These are phyloP conservation scores for Thuidium tamariscinum DNA, from an alignment of 225 moss, liverwort and hornwort species.

Conservation along the genomic window DNA sequence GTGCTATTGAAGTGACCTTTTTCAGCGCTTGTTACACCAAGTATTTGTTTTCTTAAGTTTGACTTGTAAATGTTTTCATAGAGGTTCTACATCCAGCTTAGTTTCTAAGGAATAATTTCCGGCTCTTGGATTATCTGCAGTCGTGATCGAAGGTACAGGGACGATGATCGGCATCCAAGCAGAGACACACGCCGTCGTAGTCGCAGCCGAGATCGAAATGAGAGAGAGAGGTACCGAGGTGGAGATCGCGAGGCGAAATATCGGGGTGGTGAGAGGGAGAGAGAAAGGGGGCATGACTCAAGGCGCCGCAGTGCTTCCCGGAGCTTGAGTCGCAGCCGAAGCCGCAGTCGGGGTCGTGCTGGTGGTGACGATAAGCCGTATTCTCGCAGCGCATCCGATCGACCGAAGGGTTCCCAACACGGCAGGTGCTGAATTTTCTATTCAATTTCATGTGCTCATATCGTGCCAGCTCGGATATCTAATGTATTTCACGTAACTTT, in stretches of 20 bases:
- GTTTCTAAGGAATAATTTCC: not conserved
- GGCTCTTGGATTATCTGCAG: slow-evolving; percentile 6
- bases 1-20: not conserved
- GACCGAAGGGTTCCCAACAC: slow-evolving; percentile 38
- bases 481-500: not conserved
- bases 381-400: slow-evolving; percentile 30
- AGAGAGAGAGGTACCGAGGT: slow-evolving; percentile 49
- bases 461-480: not conserved
- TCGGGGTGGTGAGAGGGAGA: slow-evolving; percentile 13
- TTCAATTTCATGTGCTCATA: not conserved
- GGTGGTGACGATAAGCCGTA: slow-evolving; percentile 34
- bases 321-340: slow-evolving; percentile 51
- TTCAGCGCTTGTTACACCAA: not conserved
- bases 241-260: slow-evolving; percentile 34
- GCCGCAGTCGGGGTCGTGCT: slow-evolving; percentile 48
- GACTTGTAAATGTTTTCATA: not conserved
- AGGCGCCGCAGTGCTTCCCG: slow-evolving; percentile 62
- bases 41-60: not conserved
- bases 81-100: not conserved
- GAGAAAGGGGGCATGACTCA: slow-evolving; percentile 36
- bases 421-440: not conserved
- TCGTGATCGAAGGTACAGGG: slow-evolving; percentile 41
- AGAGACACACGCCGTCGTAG: slow-evolving; percentile 60
- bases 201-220: slow-evolving; percentile 58
- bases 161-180: slow-evolving; percentile 45